Evolutionary conservation across 805 yeast species (phyloP).

Genomic region (Starmerella roubikii): DNA sequence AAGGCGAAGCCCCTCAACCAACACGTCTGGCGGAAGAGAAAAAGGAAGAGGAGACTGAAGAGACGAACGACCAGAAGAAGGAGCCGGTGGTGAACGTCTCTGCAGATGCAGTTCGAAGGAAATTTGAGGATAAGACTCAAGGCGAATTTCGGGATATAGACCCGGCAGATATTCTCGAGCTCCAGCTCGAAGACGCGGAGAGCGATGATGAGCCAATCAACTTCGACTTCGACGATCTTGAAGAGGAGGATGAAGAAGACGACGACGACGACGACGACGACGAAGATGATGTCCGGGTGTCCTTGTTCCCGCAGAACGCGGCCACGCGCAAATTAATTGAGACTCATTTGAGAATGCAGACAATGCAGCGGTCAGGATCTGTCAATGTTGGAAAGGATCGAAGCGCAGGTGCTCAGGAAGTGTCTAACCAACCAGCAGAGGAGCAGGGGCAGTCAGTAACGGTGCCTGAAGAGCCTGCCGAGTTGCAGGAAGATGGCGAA

Average conservation of each 20-base stretch:
- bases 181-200: conserved; percentile 18
- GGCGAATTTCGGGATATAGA: conserved; percentile 15
- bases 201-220: conserved; percentile 39
- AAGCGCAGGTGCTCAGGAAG: too few species aligned
- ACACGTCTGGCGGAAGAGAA: not conserved
- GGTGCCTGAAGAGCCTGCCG: too few species aligned
- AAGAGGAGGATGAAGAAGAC: conserved; percentile 33
- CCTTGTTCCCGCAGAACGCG: conserved; percentile 24
- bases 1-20: not conserved
- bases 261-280: conserved; percentile 29
- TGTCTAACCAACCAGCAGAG: too few species aligned
- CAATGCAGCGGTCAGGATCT: conserved; percentile 2
- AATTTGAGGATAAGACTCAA: conserved; percentile 5
- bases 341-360: conserved; percentile 3
- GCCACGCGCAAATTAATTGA: conserved; percentile 13
- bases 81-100: not conserved
- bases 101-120: not conserved
- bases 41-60: not conserved
- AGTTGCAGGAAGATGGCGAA: too few species aligned
- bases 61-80: too few species aligned
- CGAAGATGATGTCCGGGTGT: conserved; percentile 21
- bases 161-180: conserved; percentile 22
- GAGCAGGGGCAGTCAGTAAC: too few species aligned
- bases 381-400: too few species aligned
- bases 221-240: conserved; percentile 35